Evolutionary conservation across 257 asterid genomes (phyloP), one percentile per base, ranked within the genome.

Genomic region (Anisodus acutangulus): DNA sequence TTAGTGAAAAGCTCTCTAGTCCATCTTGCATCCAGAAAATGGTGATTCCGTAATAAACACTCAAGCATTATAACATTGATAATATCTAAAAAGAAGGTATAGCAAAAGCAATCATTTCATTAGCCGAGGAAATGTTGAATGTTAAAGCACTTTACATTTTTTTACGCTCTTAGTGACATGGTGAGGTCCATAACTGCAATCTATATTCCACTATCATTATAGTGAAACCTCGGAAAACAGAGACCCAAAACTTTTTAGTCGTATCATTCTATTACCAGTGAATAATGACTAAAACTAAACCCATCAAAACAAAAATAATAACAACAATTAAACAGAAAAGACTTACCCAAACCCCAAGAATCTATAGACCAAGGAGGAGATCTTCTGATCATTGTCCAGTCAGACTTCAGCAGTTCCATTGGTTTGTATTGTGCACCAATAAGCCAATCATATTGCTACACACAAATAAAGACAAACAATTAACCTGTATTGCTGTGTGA

Each of bases 331-430:
- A 57, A 19, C 43, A 22, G 60, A 74, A 82, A 76, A 84, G 53
- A 89, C 99, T 88, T 89, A 95, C 99, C 99, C 90, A 97, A 84
- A 81, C 99, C 99, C 99, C 99, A 97, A 9, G 99, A 95, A 94
- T 97, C 99, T 87, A 93, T 83, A 70, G 98, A 88, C 98, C 98
- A 97, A 58, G 98, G 97, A 57, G 98, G 97, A 85, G 99, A 95
- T 80, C 90, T 95, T 89, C 98, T 92, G 88, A 97, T 88, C 82
- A 92, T 83, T 49, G 91, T 86, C 99, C 99, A 97, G 86, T 97
- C 99, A 79, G 98, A 91, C 88, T 95, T 97, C 59, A 91, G 79
- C 90, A 97, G 70, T 90, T 97, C 99, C 94, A 90, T 88, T 78
- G 99, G 88, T 88, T 97, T 97, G 94, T 97, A 97, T 88, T 95